These are phyloP conservation scores for Candida xyloterini DNA, from an alignment of 805 yeast species.

Conservation along the genomic window DNA sequence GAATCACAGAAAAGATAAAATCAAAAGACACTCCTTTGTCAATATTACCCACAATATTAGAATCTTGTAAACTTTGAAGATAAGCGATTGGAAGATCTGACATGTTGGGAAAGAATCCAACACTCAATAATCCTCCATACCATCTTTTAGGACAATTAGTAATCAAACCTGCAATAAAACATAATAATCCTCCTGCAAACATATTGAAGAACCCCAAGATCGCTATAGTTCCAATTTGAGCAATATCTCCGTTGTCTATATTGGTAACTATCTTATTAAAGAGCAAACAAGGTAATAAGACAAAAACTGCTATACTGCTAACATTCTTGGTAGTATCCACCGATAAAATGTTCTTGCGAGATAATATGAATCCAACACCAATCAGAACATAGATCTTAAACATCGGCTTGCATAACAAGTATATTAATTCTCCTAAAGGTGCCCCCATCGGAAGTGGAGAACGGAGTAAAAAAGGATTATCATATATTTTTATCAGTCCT, in stretches of 20 bases:
- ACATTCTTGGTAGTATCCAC: constrained; percentile 69
- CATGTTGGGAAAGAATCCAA: constrained; percentile 74
- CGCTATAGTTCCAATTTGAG: constrained; percentile 63
- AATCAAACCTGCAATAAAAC: constrained; percentile 38
- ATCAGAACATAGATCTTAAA: constrained; percentile 75
- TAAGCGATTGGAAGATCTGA: constrained; percentile 87
- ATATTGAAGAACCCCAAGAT: constrained; percentile 46
- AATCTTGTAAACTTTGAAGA: constrained; percentile 64
- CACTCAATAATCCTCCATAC: constrained; percentile 69
- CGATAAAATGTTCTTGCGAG: constrained; percentile 58
- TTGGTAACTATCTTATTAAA: constrained; percentile 69
- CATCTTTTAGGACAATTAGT: constrained; percentile 68
- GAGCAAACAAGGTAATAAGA: constrained; percentile 71
- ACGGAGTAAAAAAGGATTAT: neutral
- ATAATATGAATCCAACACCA: constrained; percentile 61
- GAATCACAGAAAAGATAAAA: constrained; percentile 70
- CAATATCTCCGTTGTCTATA: constrained; percentile 65
- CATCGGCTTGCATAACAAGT: constrained; percentile 81
- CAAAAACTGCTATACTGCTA: constrained; percentile 64
- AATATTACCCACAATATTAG: constrained; percentile 57
- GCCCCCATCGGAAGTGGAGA: constrained; percentile 10
- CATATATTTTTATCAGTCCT: neutral
- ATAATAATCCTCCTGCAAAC: constrained; percentile 42
- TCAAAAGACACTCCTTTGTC: constrained; percentile 80
- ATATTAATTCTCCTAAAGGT: constrained; percentile 62